Base-by-base conservation (phyloP, 2,329 filamentous ascomycete genomes). In the Blumeria hordei region DNA sequence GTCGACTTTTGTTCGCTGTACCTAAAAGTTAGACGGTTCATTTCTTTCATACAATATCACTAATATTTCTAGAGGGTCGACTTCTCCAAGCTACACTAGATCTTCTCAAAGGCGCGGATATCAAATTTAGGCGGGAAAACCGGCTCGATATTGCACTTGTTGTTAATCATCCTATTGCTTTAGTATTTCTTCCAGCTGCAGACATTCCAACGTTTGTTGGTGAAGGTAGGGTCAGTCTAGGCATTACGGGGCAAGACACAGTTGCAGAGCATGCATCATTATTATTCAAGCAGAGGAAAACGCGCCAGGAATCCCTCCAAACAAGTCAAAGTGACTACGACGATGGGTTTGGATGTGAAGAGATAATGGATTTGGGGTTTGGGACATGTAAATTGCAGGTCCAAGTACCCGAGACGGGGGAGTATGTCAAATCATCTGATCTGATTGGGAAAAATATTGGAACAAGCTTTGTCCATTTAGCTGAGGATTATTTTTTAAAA, bases 131-230 rank as follows among this genome's bases (percentile, higher is more conserved):
- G 67, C 83, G 92, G 65, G 88, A 95, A 73, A 88, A 84, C 67
- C 83, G 92, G 57, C 85, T 96, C 64, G 92, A 98, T 68, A 95
- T 98, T 65, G 92, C 92, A 14, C 81, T 98, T 32, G 92, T 96
- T 66, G 94, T 95, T 74, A 98, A 98, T 71, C 80, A 92, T 33
- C 86, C 85, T 37, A 87, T 98, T 63, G 92, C 92, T 14, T 84
- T 98, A 58, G 81, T 98, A 66, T 98, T 98, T 74, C 83, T 98
- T 32, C 92, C 92, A 34, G 92, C 90, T 39, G 88, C 88, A 61
- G 92, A 98, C 67, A 98, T 98, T 65, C 92, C 92, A 5, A 94
- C 88, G 41, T 96, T 96, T 66, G 88, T 98, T 51, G 90, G 90
- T 56, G 88, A 96, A 70, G 92, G 92, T 57, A 82, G 83, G 59